phyloP scores from a whole-genome alignment of 768 basidiomycete genomes.

The Coprinopsis cinerea region DNA sequence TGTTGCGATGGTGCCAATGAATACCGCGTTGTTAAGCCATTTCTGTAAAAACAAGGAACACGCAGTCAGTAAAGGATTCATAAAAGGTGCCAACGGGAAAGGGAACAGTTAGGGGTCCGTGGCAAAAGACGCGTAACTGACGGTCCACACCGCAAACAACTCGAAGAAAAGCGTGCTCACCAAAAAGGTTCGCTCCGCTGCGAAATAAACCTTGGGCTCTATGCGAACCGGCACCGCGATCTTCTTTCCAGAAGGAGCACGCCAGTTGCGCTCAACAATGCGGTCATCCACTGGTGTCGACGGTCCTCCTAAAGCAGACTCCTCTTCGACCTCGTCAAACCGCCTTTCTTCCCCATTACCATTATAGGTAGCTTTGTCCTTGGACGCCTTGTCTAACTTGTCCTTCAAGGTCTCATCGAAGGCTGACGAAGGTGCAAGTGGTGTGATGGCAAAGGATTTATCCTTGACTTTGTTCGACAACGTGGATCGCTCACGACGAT shows the following conservation, averaged over 20 bases:
- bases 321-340: slow-evolving; percentile 35
- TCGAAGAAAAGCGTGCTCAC: slow-evolving; percentile 37
- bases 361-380: slow-evolving; percentile 16
- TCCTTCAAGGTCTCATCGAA: slow-evolving; percentile 83
- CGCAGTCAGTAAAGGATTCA: neutral
- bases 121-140: neutral
- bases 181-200: slow-evolving; percentile 89
- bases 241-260: slow-evolving; percentile 78
- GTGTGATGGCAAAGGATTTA: slow-evolving; percentile 65
- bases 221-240: slow-evolving; percentile 94
- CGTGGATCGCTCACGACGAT: slow-evolving; percentile 18
- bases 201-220: slow-evolving; percentile 98
- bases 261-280: slow-evolving; percentile 61
- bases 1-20: slow-evolving; percentile 86
- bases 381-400: slow-evolving; percentile 46
- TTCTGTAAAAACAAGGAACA: slow-evolving; percentile 40
- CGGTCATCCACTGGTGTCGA: slow-evolving; percentile 39
- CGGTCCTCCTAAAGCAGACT: slow-evolving; percentile 26
- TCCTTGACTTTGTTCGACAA: slow-evolving; percentile 22
- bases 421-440: slow-evolving; percentile 72
- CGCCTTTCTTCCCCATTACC: slow-evolving; percentile 14
- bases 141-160: slow-evolving; percentile 3
- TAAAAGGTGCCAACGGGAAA: neutral
- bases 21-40: slow-evolving; percentile 85
- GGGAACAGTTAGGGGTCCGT: neutral